These are phyloP conservation scores for Fusarium sp. DNA, from an alignment of 2,329 filamentous ascomycete species.

Conservation along the genomic window DNA sequence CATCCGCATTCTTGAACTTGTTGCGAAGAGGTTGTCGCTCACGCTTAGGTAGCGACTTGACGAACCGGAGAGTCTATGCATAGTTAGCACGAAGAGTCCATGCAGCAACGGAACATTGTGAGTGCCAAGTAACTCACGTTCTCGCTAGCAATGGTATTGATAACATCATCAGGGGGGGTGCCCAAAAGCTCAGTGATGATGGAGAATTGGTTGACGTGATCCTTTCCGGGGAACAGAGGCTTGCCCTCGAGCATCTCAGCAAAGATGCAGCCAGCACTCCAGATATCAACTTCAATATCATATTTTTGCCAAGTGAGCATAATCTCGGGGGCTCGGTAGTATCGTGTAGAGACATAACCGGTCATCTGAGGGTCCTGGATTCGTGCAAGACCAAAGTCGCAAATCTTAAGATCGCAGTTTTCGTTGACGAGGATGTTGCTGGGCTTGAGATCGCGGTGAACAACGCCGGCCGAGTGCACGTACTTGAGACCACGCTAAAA, in stretches of 20 bases:
- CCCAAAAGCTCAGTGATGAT: slow-evolving; percentile 98
- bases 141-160: slow-evolving; percentile 97
- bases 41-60: slow-evolving; percentile 95
- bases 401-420: slow-evolving; percentile 99
- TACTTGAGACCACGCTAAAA: slow-evolving; percentile 94
- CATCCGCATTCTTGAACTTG: slow-evolving; percentile 97
- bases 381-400: slow-evolving; percentile 96
- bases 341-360: slow-evolving; percentile 97
- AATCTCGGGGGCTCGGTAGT: slow-evolving; percentile 98
- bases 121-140: slow-evolving; percentile 74
- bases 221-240: slow-evolving; percentile 97
- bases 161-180: slow-evolving; percentile 97
- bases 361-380: slow-evolving; percentile 99
- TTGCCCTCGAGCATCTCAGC: slow-evolving; percentile 99
- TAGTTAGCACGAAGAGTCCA: slow-evolving; percentile 34
- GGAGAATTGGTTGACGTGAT: slow-evolving; percentile 99
- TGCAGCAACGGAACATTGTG: not conserved
- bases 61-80: slow-evolving; percentile 88
- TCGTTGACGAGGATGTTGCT: slow-evolving; percentile 99
- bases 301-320: slow-evolving; percentile 99
- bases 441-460: slow-evolving; percentile 97
- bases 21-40: slow-evolving; percentile 86
- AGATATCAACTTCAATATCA: slow-evolving; percentile 98
- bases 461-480: slow-evolving; percentile 97
- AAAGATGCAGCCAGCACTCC: slow-evolving; percentile 99